Percentiles rank a stretch among this genome's conserved stretches.
Conservation (phyloP, 2,329 filamentous ascomycete species). For the Fusarium siculi region DNA sequence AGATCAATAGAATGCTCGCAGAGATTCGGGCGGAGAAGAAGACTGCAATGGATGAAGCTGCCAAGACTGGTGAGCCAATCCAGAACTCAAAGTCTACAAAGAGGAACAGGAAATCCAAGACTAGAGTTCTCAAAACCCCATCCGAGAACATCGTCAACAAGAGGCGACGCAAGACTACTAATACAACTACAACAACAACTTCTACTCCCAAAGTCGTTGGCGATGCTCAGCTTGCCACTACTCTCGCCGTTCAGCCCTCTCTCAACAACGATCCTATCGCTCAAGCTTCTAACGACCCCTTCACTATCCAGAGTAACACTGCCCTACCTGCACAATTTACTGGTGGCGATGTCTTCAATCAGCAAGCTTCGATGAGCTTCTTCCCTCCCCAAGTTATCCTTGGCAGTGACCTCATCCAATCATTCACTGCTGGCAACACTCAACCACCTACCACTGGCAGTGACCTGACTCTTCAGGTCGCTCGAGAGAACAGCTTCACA, state of each 20-base stretch:
- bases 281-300: not conserved
- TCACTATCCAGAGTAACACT: not conserved
- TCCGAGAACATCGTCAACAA: not conserved
- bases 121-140: not conserved
- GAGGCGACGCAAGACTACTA: conserved; percentile 1
- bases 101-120: not conserved
- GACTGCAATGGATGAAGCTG: not conserved
- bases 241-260: not conserved
- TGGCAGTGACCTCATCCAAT: not conserved
- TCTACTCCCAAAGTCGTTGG: not conserved
- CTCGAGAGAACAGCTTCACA: not conserved
- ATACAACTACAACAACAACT: not conserved
- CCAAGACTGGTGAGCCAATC: not conserved
- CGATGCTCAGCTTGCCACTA: not conserved
- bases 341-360: not conserved
- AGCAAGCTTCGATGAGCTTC: not conserved
- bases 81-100: not conserved
- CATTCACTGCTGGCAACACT: not conserved
- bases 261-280: not conserved
- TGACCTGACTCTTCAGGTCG: not conserved
- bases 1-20: not conserved
- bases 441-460: not conserved
- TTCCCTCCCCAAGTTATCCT: not conserved
- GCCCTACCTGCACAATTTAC: not conserved
- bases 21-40: not conserved